phyloP scores from a whole-genome alignment of 805 yeast species.

The Kodamaea nitidulidarum region DNA sequence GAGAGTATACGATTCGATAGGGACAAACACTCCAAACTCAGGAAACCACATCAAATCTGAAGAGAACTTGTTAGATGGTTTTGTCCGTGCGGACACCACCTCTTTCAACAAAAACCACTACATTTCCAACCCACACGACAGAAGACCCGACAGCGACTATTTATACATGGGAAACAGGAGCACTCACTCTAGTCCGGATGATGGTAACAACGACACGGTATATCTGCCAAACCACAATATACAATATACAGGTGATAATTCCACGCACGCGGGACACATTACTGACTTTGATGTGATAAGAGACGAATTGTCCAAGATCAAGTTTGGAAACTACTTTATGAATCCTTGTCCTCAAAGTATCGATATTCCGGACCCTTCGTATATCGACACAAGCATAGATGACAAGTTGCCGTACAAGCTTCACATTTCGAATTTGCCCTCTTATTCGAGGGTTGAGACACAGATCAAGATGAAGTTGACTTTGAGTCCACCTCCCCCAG shows the following conservation, averaged over 20 bases:
- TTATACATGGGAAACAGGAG: slow-evolving; percentile 18
- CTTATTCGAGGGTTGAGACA: slow-evolving; percentile 88
- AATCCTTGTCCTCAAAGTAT: slow-evolving; percentile 33
- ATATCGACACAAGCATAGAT: slow-evolving; percentile 21
- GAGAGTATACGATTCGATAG: slow-evolving; percentile 41
- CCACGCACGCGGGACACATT: slow-evolving; percentile 9
- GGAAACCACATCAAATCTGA: slow-evolving; percentile 13
- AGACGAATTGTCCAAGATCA: slow-evolving; percentile 47
- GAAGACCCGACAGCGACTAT: slow-evolving; percentile 15
- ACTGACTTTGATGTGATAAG: slow-evolving; percentile 43
- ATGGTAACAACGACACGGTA: neutral
- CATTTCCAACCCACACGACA: neutral
- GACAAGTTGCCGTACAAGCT: slow-evolving; percentile 45
- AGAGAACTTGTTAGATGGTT: slow-evolving; percentile 16
- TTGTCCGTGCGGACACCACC: neutral
- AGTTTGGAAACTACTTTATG: slow-evolving; percentile 47
- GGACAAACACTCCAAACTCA: slow-evolving; percentile 17
- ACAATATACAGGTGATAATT: too few relatives aligned
- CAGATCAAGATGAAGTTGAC: slow-evolving; percentile 76
- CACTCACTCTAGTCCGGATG: neutral
- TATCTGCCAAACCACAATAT: neutral
- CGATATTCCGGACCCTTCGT: slow-evolving; percentile 29
- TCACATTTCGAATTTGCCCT: slow-evolving; percentile 61
- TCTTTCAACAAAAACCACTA: neutral
- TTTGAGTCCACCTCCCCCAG: slow-evolving; percentile 74